Base-by-base conservation (phyloP, 1,284 basidiomycete genomes). In the Sphagnurus paluster region DNA sequence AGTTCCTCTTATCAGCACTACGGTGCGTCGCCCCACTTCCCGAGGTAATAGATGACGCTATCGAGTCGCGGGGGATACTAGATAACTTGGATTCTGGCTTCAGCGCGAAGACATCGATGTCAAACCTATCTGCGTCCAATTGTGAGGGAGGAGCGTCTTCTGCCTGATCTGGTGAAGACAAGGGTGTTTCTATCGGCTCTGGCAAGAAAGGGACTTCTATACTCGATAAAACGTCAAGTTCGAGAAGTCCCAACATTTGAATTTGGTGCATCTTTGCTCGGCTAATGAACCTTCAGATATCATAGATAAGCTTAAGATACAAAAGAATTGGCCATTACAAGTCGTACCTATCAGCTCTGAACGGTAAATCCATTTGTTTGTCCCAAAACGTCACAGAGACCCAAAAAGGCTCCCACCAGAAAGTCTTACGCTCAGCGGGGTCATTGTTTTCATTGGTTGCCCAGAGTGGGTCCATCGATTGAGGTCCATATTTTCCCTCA, bases 251-350 rank as follows among this genome's bases (percentile, higher is more conserved):
- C 6, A 96, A 77, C 89, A 92, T 94, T 61, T 96, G 89, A 36
- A 96, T 93, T 61, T 95, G 89, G 57, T 92, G 89, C 91, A 97
- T 95, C 67, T 90, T 92, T 29, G 90, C 92, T 33, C 93, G 82
- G 2, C 92, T 86, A 20, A 97, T 76, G 61, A 97, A 98, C 54
- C 88, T 90, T 52, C n/a, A n/a, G 3, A 20, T 16, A 35, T 2
- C 39, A 11, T 28, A 42, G 23, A 6, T 33, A 33, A 21, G 37
- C 17, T 33, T n/a, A 26, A 24, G 13, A 14, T 20, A 19, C 14
- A 44, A 37, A 21, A 35, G 20, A 17, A 43, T 13, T 5, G 5
- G 19, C 21, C 38, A 13, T 9, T 39, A 24, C 20, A 40, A 35
- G 14, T 61, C 68, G 46, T 51, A 87, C 77, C 93, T 82, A 65